Evolutionary conservation across 352 stramenopile genomes (phyloP).

Genomic region (Globisporangium nodosum): DNA sequence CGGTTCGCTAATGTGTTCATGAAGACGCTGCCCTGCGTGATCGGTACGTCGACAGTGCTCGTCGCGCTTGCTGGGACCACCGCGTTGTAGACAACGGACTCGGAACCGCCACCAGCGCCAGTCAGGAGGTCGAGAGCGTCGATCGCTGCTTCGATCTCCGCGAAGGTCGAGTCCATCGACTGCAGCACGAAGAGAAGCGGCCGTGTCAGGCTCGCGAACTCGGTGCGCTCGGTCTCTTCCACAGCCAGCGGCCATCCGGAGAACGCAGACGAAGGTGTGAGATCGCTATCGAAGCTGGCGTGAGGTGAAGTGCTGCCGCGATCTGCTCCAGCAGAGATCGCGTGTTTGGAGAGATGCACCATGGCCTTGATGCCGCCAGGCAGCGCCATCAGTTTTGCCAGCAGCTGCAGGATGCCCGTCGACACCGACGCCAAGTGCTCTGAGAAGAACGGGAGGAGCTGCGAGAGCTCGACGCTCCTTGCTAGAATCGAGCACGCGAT

Average conservation of each 20-base stretch:
- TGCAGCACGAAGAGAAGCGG: conserved; percentile 7
- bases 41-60: conserved; percentile 1
- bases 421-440: conserved; percentile 22
- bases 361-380: conserved; percentile 28
- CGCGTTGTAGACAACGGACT: conserved; percentile 5
- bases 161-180: conserved; percentile 4
- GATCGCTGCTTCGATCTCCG: conserved; percentile 3
- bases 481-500: conserved; percentile 27
- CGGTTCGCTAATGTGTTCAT: conserved; percentile 29
- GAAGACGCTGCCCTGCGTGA: conserved; percentile 29
- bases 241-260: conserved; percentile 3
- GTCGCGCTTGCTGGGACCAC: background rate
- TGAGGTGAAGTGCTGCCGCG: background rate
- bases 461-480: conserved; percentile 17
- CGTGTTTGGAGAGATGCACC: conserved; percentile 18
- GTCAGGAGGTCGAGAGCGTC: conserved; percentile 10
- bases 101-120: conserved; percentile 1
- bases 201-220: background rate
- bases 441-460: conserved; percentile 20
- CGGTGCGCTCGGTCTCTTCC: conserved; percentile 1
- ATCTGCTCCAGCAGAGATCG: background rate
- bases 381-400: conserved; percentile 25
- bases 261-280: background rate
- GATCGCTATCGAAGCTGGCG: background rate
- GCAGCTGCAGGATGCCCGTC: conserved; percentile 22